These are phyloP conservation scores for Globisporangium paroecandrum DNA, from an alignment of 352 stramenopile species.

Conservation along the genomic window DNA sequence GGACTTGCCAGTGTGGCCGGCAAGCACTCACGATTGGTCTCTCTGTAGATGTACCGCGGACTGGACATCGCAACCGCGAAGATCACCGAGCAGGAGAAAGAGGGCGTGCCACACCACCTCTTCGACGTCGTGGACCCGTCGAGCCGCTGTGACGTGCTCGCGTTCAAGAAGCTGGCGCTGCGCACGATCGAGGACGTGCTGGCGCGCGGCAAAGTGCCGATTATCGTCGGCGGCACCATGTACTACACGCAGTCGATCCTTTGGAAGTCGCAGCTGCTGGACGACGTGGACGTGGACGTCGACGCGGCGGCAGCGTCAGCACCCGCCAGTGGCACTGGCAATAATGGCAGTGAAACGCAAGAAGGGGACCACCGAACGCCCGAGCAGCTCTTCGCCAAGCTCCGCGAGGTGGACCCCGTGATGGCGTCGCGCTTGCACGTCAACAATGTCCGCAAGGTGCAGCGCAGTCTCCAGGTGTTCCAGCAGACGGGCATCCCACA, in stretches of 20 bases:
- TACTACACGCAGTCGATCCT: conserved; percentile 92
- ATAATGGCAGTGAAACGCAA: not conserved
- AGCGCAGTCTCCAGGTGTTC: conserved; percentile 83
- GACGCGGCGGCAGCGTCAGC: not conserved
- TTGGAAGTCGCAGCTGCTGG: conserved; percentile 84
- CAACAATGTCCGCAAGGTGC: conserved; percentile 85
- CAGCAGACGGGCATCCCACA: conserved; percentile 74
- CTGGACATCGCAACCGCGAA: conserved; percentile 90
- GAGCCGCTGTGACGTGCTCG: conserved; percentile 68
- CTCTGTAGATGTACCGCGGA: conserved; percentile 77
- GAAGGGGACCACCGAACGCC: conserved; percentile 23
- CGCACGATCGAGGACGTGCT: conserved; percentile 82
- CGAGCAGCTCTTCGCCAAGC: conserved; percentile 54
- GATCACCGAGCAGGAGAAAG: conserved; percentile 78
- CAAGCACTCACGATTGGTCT: not conserved
- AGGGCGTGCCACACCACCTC: conserved; percentile 88
- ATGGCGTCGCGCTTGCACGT: conserved; percentile 81
- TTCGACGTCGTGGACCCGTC: conserved; percentile 83
- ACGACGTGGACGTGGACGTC: conserved; percentile 64
- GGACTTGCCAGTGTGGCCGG: too few relatives aligned
- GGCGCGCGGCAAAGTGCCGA: conserved; percentile 82
- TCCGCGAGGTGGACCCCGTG: conserved; percentile 75
- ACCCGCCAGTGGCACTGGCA: not conserved
- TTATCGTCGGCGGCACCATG: conserved; percentile 91
- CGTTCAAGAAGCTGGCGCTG: conserved; percentile 80